A percentile compares a stretch with the other conserved stretches of the same genome.
phyloP scores from a whole-genome alignment of 257 asterid genomes.

The Hygrophila difformis region DNA sequence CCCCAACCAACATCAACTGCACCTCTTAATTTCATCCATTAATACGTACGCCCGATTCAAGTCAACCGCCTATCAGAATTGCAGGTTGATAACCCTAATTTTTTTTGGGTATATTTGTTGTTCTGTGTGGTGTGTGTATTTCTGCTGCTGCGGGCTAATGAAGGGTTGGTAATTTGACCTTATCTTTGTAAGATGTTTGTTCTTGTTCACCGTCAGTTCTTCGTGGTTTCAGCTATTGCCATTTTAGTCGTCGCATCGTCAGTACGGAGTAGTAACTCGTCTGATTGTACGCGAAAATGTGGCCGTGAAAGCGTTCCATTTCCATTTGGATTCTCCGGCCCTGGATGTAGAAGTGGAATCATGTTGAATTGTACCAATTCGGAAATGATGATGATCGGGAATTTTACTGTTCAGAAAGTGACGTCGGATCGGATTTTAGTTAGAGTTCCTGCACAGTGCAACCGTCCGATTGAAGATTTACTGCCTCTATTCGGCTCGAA shows the following conservation, averaged over 20 bases:
- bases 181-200: constrained; percentile 18
- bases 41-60: constrained; percentile 20
- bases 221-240: constrained; percentile 15
- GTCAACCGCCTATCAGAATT: constrained; percentile 26
- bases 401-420: constrained; percentile 32
- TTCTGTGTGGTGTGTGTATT: background rate
- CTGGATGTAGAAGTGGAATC: constrained; percentile 39
- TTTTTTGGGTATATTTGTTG: background rate
- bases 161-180: constrained; percentile 2
- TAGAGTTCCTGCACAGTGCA: constrained; percentile 38
- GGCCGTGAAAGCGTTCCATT: constrained; percentile 24
- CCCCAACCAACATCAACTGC: constrained; percentile 40
- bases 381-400: constrained; percentile 30
- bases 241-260: constrained; percentile 14
- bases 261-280: constrained; percentile 9
- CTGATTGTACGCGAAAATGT: constrained; percentile 26
- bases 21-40: constrained; percentile 28
- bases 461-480: constrained; percentile 42
- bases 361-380: constrained; percentile 33
- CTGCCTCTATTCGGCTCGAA: constrained; percentile 20
- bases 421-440: constrained; percentile 40
- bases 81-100: background rate
- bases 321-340: constrained; percentile 70
- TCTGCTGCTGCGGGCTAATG: constrained; percentile 11
- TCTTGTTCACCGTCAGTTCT: constrained; percentile 10